Evolutionary conservation across 2,329 filamentous ascomycete genomes (phyloP).

Genomic region (Neofusicoccum cordaticola): DNA sequence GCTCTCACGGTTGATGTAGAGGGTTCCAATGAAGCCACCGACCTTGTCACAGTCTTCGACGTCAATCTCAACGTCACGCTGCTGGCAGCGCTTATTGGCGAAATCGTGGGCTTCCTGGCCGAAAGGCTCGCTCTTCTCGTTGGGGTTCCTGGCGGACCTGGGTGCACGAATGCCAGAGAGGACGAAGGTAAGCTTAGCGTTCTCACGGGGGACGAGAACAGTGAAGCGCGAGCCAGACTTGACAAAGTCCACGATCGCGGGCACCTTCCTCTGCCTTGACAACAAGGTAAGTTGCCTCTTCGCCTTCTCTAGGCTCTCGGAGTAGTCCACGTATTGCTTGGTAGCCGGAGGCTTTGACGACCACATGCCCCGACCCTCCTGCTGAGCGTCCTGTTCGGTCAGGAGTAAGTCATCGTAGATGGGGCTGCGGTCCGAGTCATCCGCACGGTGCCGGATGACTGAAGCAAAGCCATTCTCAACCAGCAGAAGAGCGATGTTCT

Average conservation of each 20-base stretch:
- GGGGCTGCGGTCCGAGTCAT: constrained; percentile 88
- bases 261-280: constrained; percentile 86
- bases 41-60: constrained; percentile 94
- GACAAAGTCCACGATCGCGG: constrained; percentile 93
- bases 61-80: constrained; percentile 94
- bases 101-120: constrained; percentile 93
- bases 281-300: constrained; percentile 88
- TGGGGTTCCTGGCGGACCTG: constrained; percentile 74
- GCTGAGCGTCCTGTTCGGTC: constrained; percentile 77
- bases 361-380: constrained; percentile 93
- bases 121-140: constrained; percentile 85
- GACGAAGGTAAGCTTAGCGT: constrained; percentile 91
- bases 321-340: constrained; percentile 83
- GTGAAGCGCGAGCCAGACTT: constrained; percentile 96
- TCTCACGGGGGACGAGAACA: constrained; percentile 85
- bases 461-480: constrained; percentile 94
- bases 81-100: constrained; percentile 81
- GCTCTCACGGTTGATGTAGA: constrained; percentile 92
- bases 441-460: constrained; percentile 90
- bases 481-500: constrained; percentile 78
- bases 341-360: constrained; percentile 80
- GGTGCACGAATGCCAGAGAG: constrained; percentile 90
- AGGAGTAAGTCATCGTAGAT: constrained; percentile 88
- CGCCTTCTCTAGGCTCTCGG: constrained; percentile 88
- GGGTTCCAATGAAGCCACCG: constrained; percentile 91